Evolutionary conservation across 2,329 filamentous ascomycete species (phyloP), one percentile per base, ranked within the genome.

Genomic region (Gyromitra esculenta): DNA sequence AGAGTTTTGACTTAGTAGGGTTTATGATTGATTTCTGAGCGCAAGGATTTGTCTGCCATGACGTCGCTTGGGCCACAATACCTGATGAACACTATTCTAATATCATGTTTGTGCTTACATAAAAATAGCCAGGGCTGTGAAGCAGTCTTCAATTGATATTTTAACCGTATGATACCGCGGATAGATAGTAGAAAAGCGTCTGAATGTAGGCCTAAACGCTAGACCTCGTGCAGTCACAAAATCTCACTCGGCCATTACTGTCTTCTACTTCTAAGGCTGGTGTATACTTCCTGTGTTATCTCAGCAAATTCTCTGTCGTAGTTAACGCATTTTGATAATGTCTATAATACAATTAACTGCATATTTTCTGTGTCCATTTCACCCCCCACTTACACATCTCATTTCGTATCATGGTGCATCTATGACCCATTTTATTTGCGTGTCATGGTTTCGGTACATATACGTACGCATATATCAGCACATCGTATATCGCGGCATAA

Each of bases 61-160:
- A 59, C 52, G 50, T 73, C 52, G 60, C 41, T 60, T 67, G 60
- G 59, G 31, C 52, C 70, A 15, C 60, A 39, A 37, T 15, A 21
- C 15, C 39, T 15, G 8, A 54, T 31, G 11, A 13, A 7, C 25
- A 59, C 25, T 7, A 41, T 21, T 15, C 13, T 4, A 13, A 39
- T 60, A 56, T 57, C 13, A n/a, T 18, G 13, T 31, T 37, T 15
- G 25, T 57, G 54, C 25, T 37, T 37, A 31, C 7, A 6, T 37
- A 37, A 35, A 1, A 15, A 31, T 8, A 37, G 31, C 31, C 13
- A 57, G 25, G 25, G 13, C n/a, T 18, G 2, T 6, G 6, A 18
- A 37, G 11, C 13, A 35, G 35, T 37, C 25, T 31, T 31, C 25
- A 31, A 15, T 57, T n/a, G 54, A 37, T 57, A n/a, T 9, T 37